Conservation (phyloP, 441 rosid species). For the Adansonia rubrostipa region DNA sequence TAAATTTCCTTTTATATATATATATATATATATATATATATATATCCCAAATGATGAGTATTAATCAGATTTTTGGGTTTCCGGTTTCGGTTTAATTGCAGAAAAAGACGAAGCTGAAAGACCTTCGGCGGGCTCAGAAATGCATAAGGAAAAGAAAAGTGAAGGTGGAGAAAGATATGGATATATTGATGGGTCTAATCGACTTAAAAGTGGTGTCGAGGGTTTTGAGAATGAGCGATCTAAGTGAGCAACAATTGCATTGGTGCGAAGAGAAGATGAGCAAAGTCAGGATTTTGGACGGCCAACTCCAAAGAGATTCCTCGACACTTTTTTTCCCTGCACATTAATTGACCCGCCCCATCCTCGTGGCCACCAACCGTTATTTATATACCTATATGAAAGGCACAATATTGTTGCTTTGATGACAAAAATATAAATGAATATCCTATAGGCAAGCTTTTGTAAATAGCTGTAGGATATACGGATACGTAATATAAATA, state of each 20-base stretch:
- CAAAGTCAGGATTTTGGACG: conserved; percentile 71
- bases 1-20: neutral
- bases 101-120: conserved; percentile 85
- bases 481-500: neutral
- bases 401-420: conserved; percentile 16
- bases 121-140: conserved; percentile 60
- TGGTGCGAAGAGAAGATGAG: conserved; percentile 98
- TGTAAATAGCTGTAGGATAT: conserved; percentile 30
- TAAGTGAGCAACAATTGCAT: conserved; percentile 76
- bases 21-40: neutral
- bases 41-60: neutral
- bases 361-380: no score
- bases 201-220: conserved; percentile 90
- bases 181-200: conserved; percentile 81
- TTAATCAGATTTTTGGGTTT: neutral
- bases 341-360: conserved; percentile 55
- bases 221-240: conserved; percentile 72
- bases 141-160: conserved; percentile 76
- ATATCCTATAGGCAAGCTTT: conserved; percentile 40
- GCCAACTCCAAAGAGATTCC: conserved; percentile 87
- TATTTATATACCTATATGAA: no score
- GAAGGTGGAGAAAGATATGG: conserved; percentile 78
- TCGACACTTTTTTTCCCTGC: conserved; percentile 90
- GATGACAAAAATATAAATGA: conserved; percentile 53
- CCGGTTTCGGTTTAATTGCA: conserved; percentile 31